phyloP scores from a whole-genome alignment of 1,139 yeast genomes.

The Geotrichum candidum region DNA sequence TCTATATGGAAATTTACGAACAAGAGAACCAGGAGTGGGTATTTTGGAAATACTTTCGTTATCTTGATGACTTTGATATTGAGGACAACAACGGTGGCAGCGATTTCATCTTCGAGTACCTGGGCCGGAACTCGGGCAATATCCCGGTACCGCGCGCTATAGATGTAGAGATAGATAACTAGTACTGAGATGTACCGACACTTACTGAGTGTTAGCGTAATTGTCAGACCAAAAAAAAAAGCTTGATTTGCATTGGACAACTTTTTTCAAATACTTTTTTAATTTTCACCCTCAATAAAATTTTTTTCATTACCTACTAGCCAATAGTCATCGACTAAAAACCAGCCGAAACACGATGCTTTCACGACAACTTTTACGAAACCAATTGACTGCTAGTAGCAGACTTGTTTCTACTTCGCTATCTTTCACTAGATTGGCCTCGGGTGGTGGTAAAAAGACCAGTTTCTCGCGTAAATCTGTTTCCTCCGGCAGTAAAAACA shows the following conservation, averaged over 20 bases:
- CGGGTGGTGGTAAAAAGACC: constrained; percentile 6
- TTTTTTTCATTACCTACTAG: background rate
- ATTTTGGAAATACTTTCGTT: constrained; percentile 81
- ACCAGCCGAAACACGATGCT: constrained; percentile 4
- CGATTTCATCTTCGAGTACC: background rate
- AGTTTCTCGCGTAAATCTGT: constrained; percentile 9
- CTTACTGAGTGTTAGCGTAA: background rate
- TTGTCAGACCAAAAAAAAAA: background rate
- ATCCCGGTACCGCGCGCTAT: background rate
- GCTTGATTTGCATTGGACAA: background rate
- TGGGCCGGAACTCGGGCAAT: background rate
- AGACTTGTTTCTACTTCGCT: background rate
- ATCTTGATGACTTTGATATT: constrained; percentile 59
- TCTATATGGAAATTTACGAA: constrained; percentile 83
- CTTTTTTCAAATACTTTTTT: background rate
- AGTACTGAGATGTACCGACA: background rate
- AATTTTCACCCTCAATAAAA: background rate
- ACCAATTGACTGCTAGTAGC: background rate
- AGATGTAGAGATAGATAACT: background rate
- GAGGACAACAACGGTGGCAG: background rate
- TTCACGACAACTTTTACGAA: constrained; percentile 5
- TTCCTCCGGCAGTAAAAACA: constrained; percentile 4
- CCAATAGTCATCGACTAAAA: background rate
- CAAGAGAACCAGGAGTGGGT: constrained; percentile 85
- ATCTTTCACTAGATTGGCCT: background rate